These are phyloP conservation scores for Orbilia blumenaviensis DNA, from an alignment of 2,329 filamentous ascomycete genomes.

Conservation along the genomic window DNA sequence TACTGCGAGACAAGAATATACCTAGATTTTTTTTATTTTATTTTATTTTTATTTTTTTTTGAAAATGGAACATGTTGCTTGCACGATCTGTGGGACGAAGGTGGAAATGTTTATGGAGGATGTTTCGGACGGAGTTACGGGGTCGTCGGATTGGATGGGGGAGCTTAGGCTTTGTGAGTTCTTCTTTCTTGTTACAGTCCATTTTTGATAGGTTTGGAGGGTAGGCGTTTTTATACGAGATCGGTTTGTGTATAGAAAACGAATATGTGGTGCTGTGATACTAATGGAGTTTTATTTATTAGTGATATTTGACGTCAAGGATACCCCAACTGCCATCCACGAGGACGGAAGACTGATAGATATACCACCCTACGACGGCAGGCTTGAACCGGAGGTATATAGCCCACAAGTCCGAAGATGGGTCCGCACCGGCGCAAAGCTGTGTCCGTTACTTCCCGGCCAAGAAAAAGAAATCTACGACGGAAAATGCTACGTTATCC, in stretches of 20 bases:
- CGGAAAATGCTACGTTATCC: conserved; percentile 22
- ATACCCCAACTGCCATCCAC: background rate
- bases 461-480: background rate
- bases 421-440: background rate
- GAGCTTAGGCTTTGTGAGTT: background rate
- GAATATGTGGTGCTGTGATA: too few relatives aligned
- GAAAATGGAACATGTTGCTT: background rate
- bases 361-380: background rate
- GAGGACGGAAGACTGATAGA: background rate
- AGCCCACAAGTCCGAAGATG: background rate
- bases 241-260: too few relatives aligned
- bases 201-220: too few relatives aligned
- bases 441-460: background rate
- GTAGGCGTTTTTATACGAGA: too few relatives aligned
- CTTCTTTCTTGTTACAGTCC: background rate
- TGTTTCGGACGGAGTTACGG: background rate
- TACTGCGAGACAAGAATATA: too few relatives aligned
- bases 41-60: too few relatives aligned
- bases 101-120: background rate
- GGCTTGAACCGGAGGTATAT: background rate
- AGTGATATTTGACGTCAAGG: background rate
- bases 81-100: background rate
- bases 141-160: background rate
- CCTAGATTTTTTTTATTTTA: too few relatives aligned
- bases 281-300: background rate